Evolutionary conservation across 1,284 basidiomycete genomes (phyloP).

Genomic region (Xerocomus amazonicus): DNA sequence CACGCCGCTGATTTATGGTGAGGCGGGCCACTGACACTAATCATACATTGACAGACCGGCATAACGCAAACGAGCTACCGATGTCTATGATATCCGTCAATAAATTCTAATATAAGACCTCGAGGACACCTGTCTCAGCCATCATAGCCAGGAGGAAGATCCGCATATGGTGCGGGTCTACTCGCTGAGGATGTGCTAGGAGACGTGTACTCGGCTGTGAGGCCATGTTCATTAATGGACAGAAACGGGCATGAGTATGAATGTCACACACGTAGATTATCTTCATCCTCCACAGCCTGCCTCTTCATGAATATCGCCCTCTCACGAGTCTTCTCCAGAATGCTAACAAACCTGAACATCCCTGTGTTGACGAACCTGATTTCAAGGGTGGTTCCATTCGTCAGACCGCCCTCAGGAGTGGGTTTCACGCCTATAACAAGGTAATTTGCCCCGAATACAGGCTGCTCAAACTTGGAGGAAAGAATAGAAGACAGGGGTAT

Average conservation of each 20-base stretch:
- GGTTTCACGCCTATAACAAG: slow-evolving; percentile 64
- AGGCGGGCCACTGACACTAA: neutral
- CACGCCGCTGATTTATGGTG: too few relatives aligned
- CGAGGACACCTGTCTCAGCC: slow-evolving; percentile 30
- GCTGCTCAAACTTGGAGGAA: slow-evolving; percentile 70
- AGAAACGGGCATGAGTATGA: slow-evolving; percentile 2
- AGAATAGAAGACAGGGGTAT: slow-evolving; percentile 63
- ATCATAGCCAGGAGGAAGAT: slow-evolving; percentile 65
- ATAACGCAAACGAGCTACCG: neutral
- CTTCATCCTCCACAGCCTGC: slow-evolving; percentile 52
- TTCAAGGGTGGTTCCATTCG: slow-evolving; percentile 59
- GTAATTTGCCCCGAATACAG: slow-evolving; percentile 66
- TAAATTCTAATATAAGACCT: neutral
- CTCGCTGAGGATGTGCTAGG: slow-evolving; percentile 43
- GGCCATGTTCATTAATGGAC: slow-evolving; percentile 5
- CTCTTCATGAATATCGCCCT: slow-evolving; percentile 70
- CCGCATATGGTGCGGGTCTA: slow-evolving; percentile 38
- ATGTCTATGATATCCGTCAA: neutral
- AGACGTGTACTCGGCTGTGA: slow-evolving; percentile 54
- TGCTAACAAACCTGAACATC: slow-evolving; percentile 68
- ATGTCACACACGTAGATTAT: slow-evolving; percentile 59
- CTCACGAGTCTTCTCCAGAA: slow-evolving; percentile 72
- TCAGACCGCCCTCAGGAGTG: slow-evolving; percentile 59
- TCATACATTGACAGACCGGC: neutral
- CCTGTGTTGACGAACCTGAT: slow-evolving; percentile 63